Percentiles rank a stretch among this genome's conserved stretches.
phyloP scores from a whole-genome alignment of 73 alveolate species.

The Paramecium bursaria region DNA sequence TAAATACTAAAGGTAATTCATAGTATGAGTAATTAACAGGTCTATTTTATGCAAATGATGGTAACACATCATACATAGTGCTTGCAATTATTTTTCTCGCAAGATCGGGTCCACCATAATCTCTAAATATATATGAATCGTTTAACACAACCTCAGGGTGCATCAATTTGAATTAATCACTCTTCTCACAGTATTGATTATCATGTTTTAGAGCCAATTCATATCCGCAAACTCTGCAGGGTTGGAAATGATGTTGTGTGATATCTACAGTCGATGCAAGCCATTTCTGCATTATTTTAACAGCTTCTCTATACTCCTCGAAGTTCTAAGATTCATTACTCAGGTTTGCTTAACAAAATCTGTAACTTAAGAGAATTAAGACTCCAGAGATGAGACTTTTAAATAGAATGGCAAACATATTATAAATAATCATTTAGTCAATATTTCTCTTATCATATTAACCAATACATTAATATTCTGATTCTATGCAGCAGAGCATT shows the following conservation, averaged over 20 bases:
- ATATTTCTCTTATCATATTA: too few species aligned
- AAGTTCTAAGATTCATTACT: not conserved
- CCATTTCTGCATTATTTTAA: slow-evolving; percentile 40
- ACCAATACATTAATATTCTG: too few species aligned
- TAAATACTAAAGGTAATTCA: not conserved
- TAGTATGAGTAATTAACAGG: not conserved
- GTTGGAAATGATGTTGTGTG: slow-evolving; percentile 29
- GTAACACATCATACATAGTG: slow-evolving; percentile 51
- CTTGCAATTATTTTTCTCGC: slow-evolving; percentile 34
- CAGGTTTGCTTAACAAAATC: slow-evolving; percentile 9
- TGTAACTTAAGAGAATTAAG: not conserved
- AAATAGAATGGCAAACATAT: too few species aligned
- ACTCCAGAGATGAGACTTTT: slow-evolving; percentile 31
- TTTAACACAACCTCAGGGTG: slow-evolving; percentile 32
- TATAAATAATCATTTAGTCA: too few species aligned
- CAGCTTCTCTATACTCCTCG: slow-evolving; percentile 31
- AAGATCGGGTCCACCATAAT: slow-evolving; percentile 51
- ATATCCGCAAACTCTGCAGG: slow-evolving; percentile 58
- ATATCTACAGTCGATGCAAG: slow-evolving; percentile 2
- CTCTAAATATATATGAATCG: slow-evolving; percentile 33
- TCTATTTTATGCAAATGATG: slow-evolving; percentile 9
- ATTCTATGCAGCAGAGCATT: slow-evolving; percentile 10
- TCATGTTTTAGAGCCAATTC: slow-evolving; percentile 50
- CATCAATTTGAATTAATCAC: slow-evolving; percentile 32
- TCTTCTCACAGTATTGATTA: slow-evolving; percentile 26